Evolutionary conservation across 768 basidiomycete species (phyloP).

Genomic region (Termitomyces sp.): DNA sequence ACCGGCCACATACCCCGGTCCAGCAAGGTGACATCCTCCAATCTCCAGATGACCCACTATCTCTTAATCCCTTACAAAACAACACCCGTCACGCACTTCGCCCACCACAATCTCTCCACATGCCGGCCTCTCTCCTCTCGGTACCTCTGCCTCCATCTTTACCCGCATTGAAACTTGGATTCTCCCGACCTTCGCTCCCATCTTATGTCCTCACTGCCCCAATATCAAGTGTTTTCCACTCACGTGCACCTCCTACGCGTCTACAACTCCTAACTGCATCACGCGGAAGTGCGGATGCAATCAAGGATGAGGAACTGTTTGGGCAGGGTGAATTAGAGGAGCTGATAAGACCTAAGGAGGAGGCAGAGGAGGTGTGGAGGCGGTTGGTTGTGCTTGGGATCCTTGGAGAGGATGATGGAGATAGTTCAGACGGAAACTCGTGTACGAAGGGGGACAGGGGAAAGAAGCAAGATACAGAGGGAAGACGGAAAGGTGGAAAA

Average conservation of each 20-base stretch:
- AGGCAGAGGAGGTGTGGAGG: slow-evolving; percentile 29
- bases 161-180: background rate
- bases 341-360: slow-evolving; percentile 53
- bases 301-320: slow-evolving; percentile 71
- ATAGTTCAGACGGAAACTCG: slow-evolving; percentile 4
- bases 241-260: slow-evolving; percentile 45
- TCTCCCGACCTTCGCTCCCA: slow-evolving; percentile 8
- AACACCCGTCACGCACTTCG: background rate
- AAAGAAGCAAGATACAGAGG: background rate
- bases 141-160: background rate
- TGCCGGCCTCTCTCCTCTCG: background rate
- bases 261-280: slow-evolving; percentile 56
- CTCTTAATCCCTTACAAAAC: slow-evolving; percentile 1
- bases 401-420: slow-evolving; percentile 23
- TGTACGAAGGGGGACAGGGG: slow-evolving; percentile 3
- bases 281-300: slow-evolving; percentile 46
- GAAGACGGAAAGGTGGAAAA: background rate
- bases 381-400: slow-evolving; percentile 30
- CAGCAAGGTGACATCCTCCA: background rate
- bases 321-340: slow-evolving; percentile 62
- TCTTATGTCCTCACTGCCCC: slow-evolving; percentile 52
- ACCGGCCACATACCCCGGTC: background rate
- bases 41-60: background rate
- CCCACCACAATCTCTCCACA: background rate
- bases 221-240: slow-evolving; percentile 19